A percentile compares a stretch with the other conserved stretches of the same genome.
Conservation (phyloP, 192 early-diverging fungal genomes). For the Backusella australiensis region DNA sequence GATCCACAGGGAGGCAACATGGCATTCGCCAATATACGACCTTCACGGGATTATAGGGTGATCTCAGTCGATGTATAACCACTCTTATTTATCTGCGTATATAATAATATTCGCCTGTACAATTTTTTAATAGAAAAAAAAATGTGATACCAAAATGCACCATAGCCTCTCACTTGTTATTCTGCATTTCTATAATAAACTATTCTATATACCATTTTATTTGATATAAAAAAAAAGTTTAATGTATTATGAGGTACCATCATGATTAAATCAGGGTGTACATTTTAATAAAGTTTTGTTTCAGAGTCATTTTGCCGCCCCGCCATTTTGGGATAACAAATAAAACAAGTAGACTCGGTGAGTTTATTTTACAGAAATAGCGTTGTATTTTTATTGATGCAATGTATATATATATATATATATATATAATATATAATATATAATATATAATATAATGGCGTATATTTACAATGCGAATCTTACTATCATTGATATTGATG, state of each 20-base stretch:
- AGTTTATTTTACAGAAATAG: background rate
- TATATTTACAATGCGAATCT: background rate
- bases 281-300: background rate
- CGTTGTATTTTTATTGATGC: too few species aligned
- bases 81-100: background rate
- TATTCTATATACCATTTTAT: too few species aligned
- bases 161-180: background rate
- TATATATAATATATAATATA: too few species aligned
- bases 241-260: too few species aligned
- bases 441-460: too few species aligned
- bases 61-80: background rate
- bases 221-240: too few species aligned
- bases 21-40: background rate
- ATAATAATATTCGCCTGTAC: background rate
- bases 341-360: conserved; percentile 10
- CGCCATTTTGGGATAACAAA: background rate
- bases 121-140: background rate
- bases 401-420: too few species aligned
- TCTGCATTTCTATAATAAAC: background rate
- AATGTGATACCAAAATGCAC: background rate
- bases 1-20: background rate
- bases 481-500: background rate
- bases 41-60: background rate
- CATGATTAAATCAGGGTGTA: too few species aligned
- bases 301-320: background rate